A percentile compares a stretch with the other conserved stretches of the same genome.
Evolutionary conservation across 306 rosid species (phyloP).

Genomic region (Castanea mollissima): DNA sequence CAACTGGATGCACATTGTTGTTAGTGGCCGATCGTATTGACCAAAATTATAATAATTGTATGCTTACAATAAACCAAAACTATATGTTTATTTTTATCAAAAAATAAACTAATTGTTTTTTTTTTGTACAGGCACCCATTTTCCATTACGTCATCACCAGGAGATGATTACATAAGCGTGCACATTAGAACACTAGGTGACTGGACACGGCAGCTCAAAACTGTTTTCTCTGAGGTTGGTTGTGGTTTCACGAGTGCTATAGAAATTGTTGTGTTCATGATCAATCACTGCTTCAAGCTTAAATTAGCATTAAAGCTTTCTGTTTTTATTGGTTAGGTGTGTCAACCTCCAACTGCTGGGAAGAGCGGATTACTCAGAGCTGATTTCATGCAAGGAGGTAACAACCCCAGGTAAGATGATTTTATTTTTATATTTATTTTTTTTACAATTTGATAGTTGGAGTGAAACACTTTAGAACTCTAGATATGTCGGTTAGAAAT

Average conservation of each 20-base stretch:
- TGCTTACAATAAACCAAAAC: not conserved
- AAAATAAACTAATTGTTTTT: not conserved
- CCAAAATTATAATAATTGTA: not conserved
- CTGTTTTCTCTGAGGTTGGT: slow-evolving; percentile 45
- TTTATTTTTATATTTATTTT: too few species aligned
- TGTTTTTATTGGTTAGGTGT: slow-evolving; percentile 21
- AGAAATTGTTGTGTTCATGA: not conserved
- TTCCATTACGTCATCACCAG: slow-evolving; percentile 59
- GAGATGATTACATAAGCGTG: slow-evolving; percentile 53
- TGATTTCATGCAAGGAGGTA: slow-evolving; percentile 34
- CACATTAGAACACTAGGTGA: slow-evolving; percentile 61
- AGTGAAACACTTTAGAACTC: too few species aligned
- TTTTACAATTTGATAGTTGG: too few species aligned
- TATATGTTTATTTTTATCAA: too few species aligned
- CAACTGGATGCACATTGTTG: not conserved
- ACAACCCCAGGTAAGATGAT: slow-evolving; percentile 25
- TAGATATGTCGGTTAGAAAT: too few species aligned
- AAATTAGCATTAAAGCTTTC: not conserved
- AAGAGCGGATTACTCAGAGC: slow-evolving; percentile 58
- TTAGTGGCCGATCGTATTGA: not conserved
- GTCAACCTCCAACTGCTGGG: slow-evolving; percentile 53
- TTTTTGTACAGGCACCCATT: slow-evolving; percentile 56
- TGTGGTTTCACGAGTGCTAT: not conserved
- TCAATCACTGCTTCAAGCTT: not conserved
- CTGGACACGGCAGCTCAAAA: slow-evolving; percentile 59